These are phyloP conservation scores for Phialocephala sp. DNA, from an alignment of 2,329 filamentous ascomycete species.

Conservation along the genomic window DNA sequence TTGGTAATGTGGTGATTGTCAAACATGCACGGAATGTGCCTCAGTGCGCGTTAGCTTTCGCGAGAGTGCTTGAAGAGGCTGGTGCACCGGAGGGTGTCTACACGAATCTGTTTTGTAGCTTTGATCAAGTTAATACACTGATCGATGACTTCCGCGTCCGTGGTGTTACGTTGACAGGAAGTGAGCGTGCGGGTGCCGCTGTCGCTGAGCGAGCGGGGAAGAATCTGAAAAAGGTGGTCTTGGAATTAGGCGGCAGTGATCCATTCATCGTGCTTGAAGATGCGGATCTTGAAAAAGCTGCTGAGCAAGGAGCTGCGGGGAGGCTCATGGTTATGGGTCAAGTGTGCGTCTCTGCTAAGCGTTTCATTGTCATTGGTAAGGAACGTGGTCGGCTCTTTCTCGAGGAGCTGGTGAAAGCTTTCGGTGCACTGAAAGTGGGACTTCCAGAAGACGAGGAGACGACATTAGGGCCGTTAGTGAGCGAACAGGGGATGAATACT, in stretches of 20 bases:
- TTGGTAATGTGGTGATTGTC: slow-evolving; percentile 73
- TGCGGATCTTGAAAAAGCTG: slow-evolving; percentile 49
- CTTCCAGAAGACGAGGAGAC: slow-evolving; percentile 6
- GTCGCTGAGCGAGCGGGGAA: slow-evolving; percentile 72
- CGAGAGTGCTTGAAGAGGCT: slow-evolving; percentile 7
- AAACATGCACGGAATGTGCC: slow-evolving; percentile 58
- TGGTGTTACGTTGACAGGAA: slow-evolving; percentile 16
- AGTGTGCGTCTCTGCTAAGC: slow-evolving; percentile 54
- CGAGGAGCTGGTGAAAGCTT: slow-evolving; percentile 7
- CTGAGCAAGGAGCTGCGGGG: slow-evolving; percentile 36
- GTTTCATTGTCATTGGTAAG: slow-evolving; percentile 23
- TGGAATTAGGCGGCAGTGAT: slow-evolving; percentile 68
- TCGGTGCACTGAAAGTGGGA: slow-evolving; percentile 4
- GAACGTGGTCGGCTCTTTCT: slow-evolving; percentile 20
- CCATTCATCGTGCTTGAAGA: slow-evolving; percentile 66
- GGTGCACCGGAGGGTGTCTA: slow-evolving; percentile 59
- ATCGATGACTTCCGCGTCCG: slow-evolving; percentile 18
- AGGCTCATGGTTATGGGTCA: slow-evolving; percentile 65
- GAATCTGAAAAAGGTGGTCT: slow-evolving; percentile 66
- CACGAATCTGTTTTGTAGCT: slow-evolving; percentile 55
- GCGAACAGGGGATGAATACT: neutral
- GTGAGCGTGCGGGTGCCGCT: slow-evolving; percentile 14
- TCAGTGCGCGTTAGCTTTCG: slow-evolving; percentile 18
- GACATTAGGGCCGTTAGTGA: slow-evolving; percentile 3
- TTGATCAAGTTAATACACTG: neutral